Percentiles rank a stretch among this genome's conserved stretches.
These are phyloP conservation scores for Neurospora sp. DNA, from an alignment of 495 filamentous ascomycete genomes.

Conservation along the genomic window DNA sequence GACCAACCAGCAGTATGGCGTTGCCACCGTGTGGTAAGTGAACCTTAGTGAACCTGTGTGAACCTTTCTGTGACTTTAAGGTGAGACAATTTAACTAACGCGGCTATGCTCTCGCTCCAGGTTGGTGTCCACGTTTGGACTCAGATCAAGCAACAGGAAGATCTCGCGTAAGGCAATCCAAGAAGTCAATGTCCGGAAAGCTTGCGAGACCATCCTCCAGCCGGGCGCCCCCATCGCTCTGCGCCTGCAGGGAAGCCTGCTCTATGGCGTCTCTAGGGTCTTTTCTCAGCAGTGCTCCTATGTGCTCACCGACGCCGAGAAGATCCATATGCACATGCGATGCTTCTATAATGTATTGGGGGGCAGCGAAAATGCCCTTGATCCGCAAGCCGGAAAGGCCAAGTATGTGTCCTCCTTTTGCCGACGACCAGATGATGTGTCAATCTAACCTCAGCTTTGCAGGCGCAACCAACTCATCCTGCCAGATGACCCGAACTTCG, in stretches of 20 bases:
- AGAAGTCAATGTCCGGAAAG: conserved; percentile 75
- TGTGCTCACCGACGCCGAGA: conserved; percentile 69
- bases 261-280: conserved; percentile 78
- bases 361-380: conserved; percentile 40
- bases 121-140: conserved; percentile 84
- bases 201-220: conserved; percentile 75
- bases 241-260: conserved; percentile 80
- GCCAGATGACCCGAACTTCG: conserved; percentile 76
- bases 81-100: not conserved
- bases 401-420: conserved; percentile 41
- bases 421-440: not conserved
- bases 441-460: conserved; percentile 5
- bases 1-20: conserved; percentile 77
- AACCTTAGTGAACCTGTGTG: not conserved
- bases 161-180: conserved; percentile 82
- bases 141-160: conserved; percentile 53
- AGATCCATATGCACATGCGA: conserved; percentile 62
- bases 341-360: conserved; percentile 44
- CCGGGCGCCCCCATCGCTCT: conserved; percentile 85
- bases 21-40: conserved; percentile 85
- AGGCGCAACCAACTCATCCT: conserved; percentile 75
- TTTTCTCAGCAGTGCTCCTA: conserved; percentile 82
- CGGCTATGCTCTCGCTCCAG: conserved; percentile 29
- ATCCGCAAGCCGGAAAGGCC: conserved; percentile 59
- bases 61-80: not conserved